Evolutionary conservation across 768 basidiomycete genomes (phyloP), one percentile per base, ranked within the genome.

Genomic region (Gelatoporia subvermispora): DNA sequence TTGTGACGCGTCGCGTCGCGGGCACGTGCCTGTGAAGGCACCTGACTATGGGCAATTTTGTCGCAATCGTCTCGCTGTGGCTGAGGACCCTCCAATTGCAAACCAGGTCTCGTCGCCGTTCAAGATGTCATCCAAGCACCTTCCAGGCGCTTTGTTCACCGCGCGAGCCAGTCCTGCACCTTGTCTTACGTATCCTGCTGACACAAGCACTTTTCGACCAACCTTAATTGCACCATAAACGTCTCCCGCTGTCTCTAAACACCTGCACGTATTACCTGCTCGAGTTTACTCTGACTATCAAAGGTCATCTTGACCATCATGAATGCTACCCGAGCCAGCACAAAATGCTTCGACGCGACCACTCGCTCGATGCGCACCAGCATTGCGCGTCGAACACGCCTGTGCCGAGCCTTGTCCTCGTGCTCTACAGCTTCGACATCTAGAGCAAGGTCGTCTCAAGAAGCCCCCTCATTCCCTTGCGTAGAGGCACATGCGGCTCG

Each of bases 401-500:
- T 13, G 28, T 31, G 28, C 28, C 28, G 28, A 31, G 28, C 28
- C 28, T 31, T 13, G 28, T 31, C 28, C 28, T 31, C 28, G 28
- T 31, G 28, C 28, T 31, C 28, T 5, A 31, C 16, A 7, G 43
- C 42, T 16, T 44, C 49, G 8, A 50, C 39, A n/a, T 37, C 49
- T 9, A 37, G 34, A 34, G 28, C 49, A 16, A 8, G 8, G 5
- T 5, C 5, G 23, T 50, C 47, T 25, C 46, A 49, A 8, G 57
- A 58, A 20, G 51, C 54, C 4, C 70, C 71, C 2, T 60, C 64
- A 2, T 93, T 68, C 77, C 73, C 90, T 4, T 93, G 90, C 56
- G 88, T 93, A 17, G 88, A 91, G 48, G 87, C 87, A 1, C 90
- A 93, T 54, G 82, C 84, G 3, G 74, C 73, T 3, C 75, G 90